Evolutionary conservation across 2,329 filamentous ascomycete genomes (phyloP).

Genomic region (Colletotrichum camelliae): DNA sequence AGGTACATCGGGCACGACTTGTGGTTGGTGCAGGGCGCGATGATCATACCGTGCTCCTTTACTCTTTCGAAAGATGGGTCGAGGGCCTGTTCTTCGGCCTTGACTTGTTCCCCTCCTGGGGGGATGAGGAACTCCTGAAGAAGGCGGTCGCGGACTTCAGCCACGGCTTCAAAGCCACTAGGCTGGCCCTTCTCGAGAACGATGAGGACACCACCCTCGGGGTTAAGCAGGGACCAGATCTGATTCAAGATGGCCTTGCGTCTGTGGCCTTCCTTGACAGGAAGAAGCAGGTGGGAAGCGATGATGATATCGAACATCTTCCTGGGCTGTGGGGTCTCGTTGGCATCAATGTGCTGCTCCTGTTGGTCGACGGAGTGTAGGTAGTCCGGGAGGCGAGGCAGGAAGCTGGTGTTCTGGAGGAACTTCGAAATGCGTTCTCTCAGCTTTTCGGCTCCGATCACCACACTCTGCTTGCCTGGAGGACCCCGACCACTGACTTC

Average conservation of each 20-base stretch:
- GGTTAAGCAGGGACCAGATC: slow-evolving; percentile 85
- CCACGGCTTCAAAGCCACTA: slow-evolving; percentile 90
- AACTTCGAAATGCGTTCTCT: slow-evolving; percentile 77
- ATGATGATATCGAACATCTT: slow-evolving; percentile 92
- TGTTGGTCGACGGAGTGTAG: slow-evolving; percentile 67
- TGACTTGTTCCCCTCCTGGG: slow-evolving; percentile 50
- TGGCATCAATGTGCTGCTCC: slow-evolving; percentile 64
- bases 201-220: slow-evolving; percentile 84
- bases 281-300: slow-evolving; percentile 82
- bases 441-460: slow-evolving; percentile 78
- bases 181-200: slow-evolving; percentile 91
- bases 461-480: slow-evolving; percentile 78
- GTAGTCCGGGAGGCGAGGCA: slow-evolving; percentile 90
- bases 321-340: slow-evolving; percentile 58
- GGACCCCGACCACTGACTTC: slow-evolving; percentile 45
- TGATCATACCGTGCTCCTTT: slow-evolving; percentile 67
- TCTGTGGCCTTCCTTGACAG: slow-evolving; percentile 75
- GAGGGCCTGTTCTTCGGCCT: slow-evolving; percentile 38
- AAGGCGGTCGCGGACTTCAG: slow-evolving; percentile 80
- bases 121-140: slow-evolving; percentile 77
- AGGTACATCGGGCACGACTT: slow-evolving; percentile 87
- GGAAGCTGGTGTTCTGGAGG: slow-evolving; percentile 87
- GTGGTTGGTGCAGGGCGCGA: slow-evolving; percentile 89
- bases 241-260: slow-evolving; percentile 84
- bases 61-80: slow-evolving; percentile 43